Percentiles rank a stretch among this genome's conserved stretches.
These are phyloP conservation scores for Pleochaeta shiraiana DNA, from an alignment of 2,329 filamentous ascomycete species.

Conservation along the genomic window DNA sequence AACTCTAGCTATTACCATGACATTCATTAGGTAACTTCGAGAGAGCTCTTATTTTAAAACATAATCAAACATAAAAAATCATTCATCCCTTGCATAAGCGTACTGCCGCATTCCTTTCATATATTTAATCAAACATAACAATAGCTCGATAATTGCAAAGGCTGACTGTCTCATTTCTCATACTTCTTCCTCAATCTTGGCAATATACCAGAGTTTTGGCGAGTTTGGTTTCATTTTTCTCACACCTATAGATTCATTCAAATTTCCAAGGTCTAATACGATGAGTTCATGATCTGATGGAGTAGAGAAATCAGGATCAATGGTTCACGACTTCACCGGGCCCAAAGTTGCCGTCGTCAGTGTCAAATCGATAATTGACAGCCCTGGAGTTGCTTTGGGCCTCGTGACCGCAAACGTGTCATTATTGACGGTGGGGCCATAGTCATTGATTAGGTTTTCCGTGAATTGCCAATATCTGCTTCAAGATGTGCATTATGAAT, in stretches of 20 bases:
- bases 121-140: too few relatives aligned
- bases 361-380: conserved; percentile 1
- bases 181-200: too few relatives aligned
- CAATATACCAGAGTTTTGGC: too few relatives aligned
- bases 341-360: not conserved
- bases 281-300: not conserved
- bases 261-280: not conserved
- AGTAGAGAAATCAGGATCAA: not conserved
- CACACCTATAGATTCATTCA: not conserved
- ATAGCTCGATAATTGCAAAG: too few relatives aligned
- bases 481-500: not conserved
- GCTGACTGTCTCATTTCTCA: too few relatives aligned
- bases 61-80: too few relatives aligned
- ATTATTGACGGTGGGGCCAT: not conserved
- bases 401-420: not conserved
- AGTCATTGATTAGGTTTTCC: not conserved
- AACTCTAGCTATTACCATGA: too few relatives aligned
- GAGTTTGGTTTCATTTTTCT: too few relatives aligned
- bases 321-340: not conserved
- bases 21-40: too few relatives aligned
- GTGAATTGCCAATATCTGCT: not conserved
- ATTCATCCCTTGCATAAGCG: too few relatives aligned
- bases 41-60: too few relatives aligned
- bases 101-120: too few relatives aligned
- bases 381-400: not conserved